Evolutionary conservation across 306 rosid species (phyloP).

Genomic region (Mimosa bimucronata): DNA sequence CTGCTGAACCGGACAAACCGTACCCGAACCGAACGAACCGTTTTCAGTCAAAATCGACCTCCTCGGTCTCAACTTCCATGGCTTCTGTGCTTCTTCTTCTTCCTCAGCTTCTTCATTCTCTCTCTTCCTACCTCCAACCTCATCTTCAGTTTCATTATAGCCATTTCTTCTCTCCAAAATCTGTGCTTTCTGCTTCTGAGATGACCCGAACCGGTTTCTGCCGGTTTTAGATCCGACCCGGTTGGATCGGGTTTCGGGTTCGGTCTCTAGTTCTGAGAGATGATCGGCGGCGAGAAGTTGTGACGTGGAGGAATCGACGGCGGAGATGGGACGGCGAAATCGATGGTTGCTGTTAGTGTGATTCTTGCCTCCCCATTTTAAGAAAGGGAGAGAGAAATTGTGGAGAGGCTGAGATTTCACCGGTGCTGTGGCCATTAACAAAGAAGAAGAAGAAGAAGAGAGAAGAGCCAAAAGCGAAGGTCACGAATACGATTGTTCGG

Average conservation of each 20-base stretch:
- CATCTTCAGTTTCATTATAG: conserved; percentile 52
- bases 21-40: conserved; percentile 33
- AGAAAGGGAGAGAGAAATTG: conserved; percentile 76
- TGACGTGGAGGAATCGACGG: conserved; percentile 44
- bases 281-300: conserved; percentile 41
- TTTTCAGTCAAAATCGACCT: conserved; percentile 53
- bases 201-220: conserved; percentile 58
- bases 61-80: conserved; percentile 82
- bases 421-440: conserved; percentile 80
- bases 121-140: conserved; percentile 41
- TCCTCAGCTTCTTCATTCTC: conserved; percentile 48
- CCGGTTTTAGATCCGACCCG: conserved; percentile 68
- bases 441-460: no score
- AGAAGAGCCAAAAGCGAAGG: no score
- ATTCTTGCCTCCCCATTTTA: conserved; percentile 88
- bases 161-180: conserved; percentile 15
- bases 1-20: conserved; percentile 54
- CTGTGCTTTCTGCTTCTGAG: conserved; percentile 31
- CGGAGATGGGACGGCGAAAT: conserved; percentile 57
- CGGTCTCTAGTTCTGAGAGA: conserved; percentile 51
- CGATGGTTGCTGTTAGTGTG: conserved; percentile 60
- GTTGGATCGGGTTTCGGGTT: conserved; percentile 41
- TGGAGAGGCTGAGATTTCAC: conserved; percentile 87
- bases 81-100: conserved; percentile 47
- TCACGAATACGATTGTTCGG: not conserved